phyloP scores from a whole-genome alignment of 2,329 filamentous ascomycete species.

The Berkeleyomyces rouxiae region DNA sequence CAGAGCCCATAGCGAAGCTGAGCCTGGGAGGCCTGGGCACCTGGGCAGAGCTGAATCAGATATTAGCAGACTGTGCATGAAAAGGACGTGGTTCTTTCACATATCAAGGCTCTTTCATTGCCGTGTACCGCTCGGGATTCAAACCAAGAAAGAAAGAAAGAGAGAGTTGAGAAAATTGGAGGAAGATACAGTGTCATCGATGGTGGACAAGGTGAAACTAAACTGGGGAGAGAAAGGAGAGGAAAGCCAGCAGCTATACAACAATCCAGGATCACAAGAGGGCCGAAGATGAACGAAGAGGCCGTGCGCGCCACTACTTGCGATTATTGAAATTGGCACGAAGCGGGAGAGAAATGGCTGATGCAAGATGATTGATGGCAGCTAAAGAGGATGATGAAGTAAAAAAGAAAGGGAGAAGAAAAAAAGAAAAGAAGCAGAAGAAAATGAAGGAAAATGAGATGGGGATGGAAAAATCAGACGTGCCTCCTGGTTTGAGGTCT shows the following conservation, averaged over 20 bases:
- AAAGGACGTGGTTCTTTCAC: background rate
- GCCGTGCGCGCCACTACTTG: background rate
- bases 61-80: background rate
- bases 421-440: background rate
- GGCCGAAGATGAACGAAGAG: background rate
- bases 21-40: background rate
- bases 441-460: background rate
- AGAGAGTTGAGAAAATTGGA: background rate
- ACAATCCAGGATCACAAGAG: background rate
- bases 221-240: background rate
- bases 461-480: background rate
- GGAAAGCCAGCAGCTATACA: background rate
- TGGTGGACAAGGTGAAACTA: background rate
- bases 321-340: background rate
- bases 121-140: background rate
- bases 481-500: background rate
- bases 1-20: background rate
- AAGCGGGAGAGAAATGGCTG: background rate
- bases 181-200: background rate
- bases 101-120: background rate
- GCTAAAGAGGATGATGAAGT: background rate
- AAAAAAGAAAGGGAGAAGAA: background rate
- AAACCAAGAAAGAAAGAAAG: background rate
- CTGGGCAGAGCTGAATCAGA: background rate
- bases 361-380: background rate